These are phyloP conservation scores for Neurospora sp. DNA, from an alignment of 495 filamentous ascomycete genomes.

Conservation along the genomic window DNA sequence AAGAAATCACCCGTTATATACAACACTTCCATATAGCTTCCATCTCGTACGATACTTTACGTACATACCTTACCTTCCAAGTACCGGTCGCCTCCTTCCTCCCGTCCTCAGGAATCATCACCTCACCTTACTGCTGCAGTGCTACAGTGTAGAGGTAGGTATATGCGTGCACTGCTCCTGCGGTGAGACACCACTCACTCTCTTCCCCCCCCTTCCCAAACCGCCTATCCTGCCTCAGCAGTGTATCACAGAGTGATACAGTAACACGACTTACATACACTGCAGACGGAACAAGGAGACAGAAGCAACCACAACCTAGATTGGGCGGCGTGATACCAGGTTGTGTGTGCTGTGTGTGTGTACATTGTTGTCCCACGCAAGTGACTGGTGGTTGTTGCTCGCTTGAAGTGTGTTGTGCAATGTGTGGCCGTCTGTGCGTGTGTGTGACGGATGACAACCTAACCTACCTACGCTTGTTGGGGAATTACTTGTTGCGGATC, in stretches of 20 bases:
- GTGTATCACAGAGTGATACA: background rate
- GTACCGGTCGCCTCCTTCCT: background rate
- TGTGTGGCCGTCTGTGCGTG: background rate
- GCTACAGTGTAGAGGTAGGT: background rate
- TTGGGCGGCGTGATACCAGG: background rate
- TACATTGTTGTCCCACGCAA: background rate
- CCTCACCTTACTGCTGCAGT: background rate
- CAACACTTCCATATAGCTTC: background rate
- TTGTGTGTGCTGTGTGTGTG: background rate
- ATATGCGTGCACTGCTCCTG: background rate
- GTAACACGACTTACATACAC: background rate
- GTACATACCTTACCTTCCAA: background rate
- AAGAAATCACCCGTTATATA: background rate
- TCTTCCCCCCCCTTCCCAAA: background rate
- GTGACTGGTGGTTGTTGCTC: background rate
- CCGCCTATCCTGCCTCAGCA: background rate
- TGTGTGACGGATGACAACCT: background rate
- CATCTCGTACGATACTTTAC: background rate
- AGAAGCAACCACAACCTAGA: background rate
- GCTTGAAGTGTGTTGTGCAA: background rate
- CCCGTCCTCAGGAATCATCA: background rate
- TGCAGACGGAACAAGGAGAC: background rate
- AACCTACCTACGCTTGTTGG: too few species aligned
- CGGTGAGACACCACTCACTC: background rate
- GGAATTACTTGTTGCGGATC: background rate